Percentiles rank a stretch among this genome's conserved stretches.
Conservation (phyloP, 1,284 basidiomycete genomes). For the Trametes sp. region DNA sequence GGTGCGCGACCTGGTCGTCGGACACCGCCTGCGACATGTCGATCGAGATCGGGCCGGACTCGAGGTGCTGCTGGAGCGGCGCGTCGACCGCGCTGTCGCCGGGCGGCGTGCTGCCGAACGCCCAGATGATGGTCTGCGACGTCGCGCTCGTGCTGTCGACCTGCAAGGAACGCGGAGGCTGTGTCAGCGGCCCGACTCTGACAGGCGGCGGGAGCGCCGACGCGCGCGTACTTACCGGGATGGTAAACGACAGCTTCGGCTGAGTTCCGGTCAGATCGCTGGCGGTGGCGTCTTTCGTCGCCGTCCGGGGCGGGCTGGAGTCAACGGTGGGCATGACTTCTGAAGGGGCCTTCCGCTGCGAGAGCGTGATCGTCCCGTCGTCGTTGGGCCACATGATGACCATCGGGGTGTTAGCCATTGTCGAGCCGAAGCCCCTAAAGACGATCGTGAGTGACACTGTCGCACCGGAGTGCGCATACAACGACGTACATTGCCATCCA, state of each 20-base stretch:
- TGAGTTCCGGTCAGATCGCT: constrained; percentile 37
- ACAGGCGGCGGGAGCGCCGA: not conserved
- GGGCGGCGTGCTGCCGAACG: constrained; percentile 46
- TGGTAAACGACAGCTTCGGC: constrained; percentile 34
- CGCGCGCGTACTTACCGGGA: constrained; percentile 19
- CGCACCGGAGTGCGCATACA: not conserved
- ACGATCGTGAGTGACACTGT: constrained; percentile 3
- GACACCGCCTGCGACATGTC: constrained; percentile 36
- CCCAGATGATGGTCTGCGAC: constrained; percentile 49
- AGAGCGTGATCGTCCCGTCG: constrained; percentile 51
- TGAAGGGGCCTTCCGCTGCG: constrained; percentile 47
- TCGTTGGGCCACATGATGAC: constrained; percentile 56
- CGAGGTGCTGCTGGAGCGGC: constrained; percentile 44
- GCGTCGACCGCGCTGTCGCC: constrained; percentile 37
- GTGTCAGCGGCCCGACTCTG: constrained; percentile 6
- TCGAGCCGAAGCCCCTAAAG: constrained; percentile 45
- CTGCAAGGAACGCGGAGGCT: constrained; percentile 8
- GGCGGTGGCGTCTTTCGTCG: constrained; percentile 37
- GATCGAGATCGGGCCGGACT: constrained; percentile 41
- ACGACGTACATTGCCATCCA: constrained; percentile 39
- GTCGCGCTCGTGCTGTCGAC: constrained; percentile 22
- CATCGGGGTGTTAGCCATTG: constrained; percentile 50
- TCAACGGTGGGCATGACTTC: constrained; percentile 48
- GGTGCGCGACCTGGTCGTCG: not conserved
- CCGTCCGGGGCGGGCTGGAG: constrained; percentile 44